Base-by-base conservation (phyloP, 345 rosid species). In the Gossypium arboreum region DNA sequence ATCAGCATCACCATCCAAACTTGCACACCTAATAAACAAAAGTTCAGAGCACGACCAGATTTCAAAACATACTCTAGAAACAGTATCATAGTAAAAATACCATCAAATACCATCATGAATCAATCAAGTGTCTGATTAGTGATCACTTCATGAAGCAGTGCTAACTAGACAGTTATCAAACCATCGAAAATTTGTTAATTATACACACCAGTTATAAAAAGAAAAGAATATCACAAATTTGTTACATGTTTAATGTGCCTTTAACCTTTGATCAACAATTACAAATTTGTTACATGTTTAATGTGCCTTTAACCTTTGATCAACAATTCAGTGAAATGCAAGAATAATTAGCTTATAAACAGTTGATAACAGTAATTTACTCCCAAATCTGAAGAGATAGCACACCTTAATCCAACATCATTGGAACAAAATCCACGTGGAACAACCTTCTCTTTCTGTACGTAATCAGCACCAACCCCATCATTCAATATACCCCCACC, bases 1-100 rank as follows among this genome's bases (percentile, higher is more conserved):
- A 84, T 94, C 98, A 20, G 93, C 98, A 88, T 94, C 98, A 16
- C 98, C 98, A 71, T 94, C 99, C 85, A 94, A 87, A 85, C 97
- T 94, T 22, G 89, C 97, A 87, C 99, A 94, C 89, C 97, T 91
- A 86, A 76, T 84, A 84, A 43, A 75, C 79, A 85, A 83, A 79
- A 81, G 20, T 63, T 24, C 18, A 68, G 22, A 75, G 12, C n/a
- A 73, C 16, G 12, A 22, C 58, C 44, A 25, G 54, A 25, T 22
- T 73, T 74, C 48, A 50, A 60, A 11, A 58, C 18, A 74, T 20
- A 74, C 7, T 2, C 29, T 17, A 57, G 22, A 6, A 27, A 27
- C 17, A 52, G 17, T 4, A 52, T 17, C 61, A 70, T 13, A 6
- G 15, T 17, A 1, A 52, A 70, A 70, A 17, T 9, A 17, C 60